Conservation (phyloP, 108 stramenopile genomes). For the Cyclostephanos tholiformis region DNA sequence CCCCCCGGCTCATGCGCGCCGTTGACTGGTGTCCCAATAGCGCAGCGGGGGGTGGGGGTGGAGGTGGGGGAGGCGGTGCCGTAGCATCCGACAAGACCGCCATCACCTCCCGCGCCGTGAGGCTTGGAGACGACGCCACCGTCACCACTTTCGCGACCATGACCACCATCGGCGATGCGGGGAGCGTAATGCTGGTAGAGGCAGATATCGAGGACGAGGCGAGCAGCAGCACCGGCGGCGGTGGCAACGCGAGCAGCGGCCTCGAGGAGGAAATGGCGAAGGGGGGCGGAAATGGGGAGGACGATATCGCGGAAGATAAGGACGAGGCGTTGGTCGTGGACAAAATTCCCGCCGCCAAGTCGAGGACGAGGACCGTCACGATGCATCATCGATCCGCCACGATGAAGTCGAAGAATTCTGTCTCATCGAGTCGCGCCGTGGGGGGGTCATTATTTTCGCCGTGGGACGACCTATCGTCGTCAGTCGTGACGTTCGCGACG, state of each 20-base stretch:
- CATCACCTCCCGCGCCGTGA: slow-evolving; percentile 33
- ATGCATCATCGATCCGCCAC: not conserved
- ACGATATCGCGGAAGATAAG: slow-evolving; percentile 1
- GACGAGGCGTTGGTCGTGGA: slow-evolving; percentile 15
- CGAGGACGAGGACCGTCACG: not conserved
- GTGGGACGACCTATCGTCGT: slow-evolving; percentile 2
- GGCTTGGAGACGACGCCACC: slow-evolving; percentile 38
- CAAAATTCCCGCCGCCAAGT: slow-evolving; percentile 4
- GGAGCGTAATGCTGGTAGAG: slow-evolving; percentile 14
- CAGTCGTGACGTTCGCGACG: slow-evolving; percentile 13
- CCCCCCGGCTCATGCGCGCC: slow-evolving; percentile 31
- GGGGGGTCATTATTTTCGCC: slow-evolving; percentile 2
- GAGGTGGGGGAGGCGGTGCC: not conserved
- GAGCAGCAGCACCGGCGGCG: slow-evolving; percentile 4
- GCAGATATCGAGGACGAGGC: slow-evolving; percentile 31
- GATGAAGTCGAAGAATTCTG: not conserved
- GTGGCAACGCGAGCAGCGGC: not conserved
- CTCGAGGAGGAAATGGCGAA: slow-evolving; percentile 11
- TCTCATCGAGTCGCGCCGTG: slow-evolving; percentile 6
- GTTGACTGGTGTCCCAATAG: slow-evolving; percentile 45
- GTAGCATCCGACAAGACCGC: slow-evolving; percentile 13
- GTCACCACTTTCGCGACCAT: slow-evolving; percentile 46
- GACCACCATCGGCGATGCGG: slow-evolving; percentile 48
- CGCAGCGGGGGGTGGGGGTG: not conserved
- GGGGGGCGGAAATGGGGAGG: slow-evolving; percentile 19